Evolutionary conservation across 2,329 filamentous ascomycete species (phyloP).

Genomic region (Hypoxylon sp.): DNA sequence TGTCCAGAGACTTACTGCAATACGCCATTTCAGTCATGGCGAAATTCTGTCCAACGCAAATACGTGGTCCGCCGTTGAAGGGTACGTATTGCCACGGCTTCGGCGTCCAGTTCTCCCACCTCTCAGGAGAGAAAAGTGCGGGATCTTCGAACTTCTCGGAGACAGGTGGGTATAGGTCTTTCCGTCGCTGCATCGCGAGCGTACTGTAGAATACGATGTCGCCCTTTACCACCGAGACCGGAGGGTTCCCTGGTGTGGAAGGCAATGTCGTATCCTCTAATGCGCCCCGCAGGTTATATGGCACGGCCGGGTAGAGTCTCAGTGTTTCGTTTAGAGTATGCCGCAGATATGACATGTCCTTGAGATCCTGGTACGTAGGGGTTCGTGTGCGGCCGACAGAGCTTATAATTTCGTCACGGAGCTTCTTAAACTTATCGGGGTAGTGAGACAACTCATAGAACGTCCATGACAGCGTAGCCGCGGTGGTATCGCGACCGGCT

Average conservation of each 20-base stretch:
- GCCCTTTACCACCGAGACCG: constrained; percentile 63
- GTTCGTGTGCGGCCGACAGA: constrained; percentile 66
- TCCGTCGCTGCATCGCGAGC: constrained; percentile 66
- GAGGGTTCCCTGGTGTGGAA: constrained; percentile 49
- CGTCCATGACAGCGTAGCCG: constrained; percentile 75
- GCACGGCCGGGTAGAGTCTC: constrained; percentile 69
- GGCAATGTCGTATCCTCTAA: constrained; percentile 50
- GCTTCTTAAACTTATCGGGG: constrained; percentile 69
- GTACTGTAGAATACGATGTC: constrained; percentile 66
- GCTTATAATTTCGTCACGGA: constrained; percentile 72
- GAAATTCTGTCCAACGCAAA: constrained; percentile 73
- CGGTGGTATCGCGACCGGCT: constrained; percentile 80
- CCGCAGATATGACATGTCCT: constrained; percentile 77
- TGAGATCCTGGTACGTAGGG: constrained; percentile 75
- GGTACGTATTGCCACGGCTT: constrained; percentile 69
- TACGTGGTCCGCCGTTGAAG: constrained; percentile 68
- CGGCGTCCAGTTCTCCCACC: constrained; percentile 67
- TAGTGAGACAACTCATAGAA: constrained; percentile 76
- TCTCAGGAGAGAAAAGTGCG: constrained; percentile 64
- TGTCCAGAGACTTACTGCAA: constrained; percentile 54
- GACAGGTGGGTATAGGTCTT: constrained; percentile 63
- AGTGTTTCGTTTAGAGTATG: constrained; percentile 65
- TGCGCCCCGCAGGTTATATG: constrained; percentile 64
- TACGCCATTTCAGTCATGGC: constrained; percentile 72
- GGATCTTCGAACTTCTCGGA: constrained; percentile 57